These are phyloP conservation scores for Phytophthora foliorum DNA, from an alignment of 352 stramenopile genomes.

Conservation along the genomic window DNA sequence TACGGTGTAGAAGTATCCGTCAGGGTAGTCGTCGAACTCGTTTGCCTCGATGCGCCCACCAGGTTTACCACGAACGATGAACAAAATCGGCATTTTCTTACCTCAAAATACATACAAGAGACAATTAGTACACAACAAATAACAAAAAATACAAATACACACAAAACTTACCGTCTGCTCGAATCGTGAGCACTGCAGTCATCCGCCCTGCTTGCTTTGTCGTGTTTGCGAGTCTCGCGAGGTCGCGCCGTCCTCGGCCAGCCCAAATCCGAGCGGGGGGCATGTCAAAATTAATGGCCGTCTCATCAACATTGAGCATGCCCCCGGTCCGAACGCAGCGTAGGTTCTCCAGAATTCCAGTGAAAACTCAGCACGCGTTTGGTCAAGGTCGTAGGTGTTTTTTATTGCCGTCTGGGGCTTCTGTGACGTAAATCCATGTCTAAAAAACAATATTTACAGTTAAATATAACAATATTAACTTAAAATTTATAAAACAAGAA, in stretches of 20 bases:
- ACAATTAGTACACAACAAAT: too few species aligned
- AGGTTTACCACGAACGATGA: conserved; percentile 2
- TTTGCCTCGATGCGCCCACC: conserved; percentile 1
- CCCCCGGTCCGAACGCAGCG: background rate
- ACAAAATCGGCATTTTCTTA: conserved; percentile 6
- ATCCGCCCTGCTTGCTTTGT: background rate
- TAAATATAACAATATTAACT: background rate
- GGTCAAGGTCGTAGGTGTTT: background rate
- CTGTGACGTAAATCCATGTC: too few species aligned
- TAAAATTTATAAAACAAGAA: background rate
- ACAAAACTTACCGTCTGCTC: background rate
- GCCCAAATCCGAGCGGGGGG: conserved; percentile 3
- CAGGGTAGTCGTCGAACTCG: conserved; percentile 5
- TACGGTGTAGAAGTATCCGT: conserved; percentile 1
- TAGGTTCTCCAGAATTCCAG: conserved; percentile 5
- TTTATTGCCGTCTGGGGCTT: too few species aligned
- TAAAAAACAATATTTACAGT: too few species aligned
- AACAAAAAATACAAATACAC: conserved; percentile 8
- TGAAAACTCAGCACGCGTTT: conserved; percentile 1
- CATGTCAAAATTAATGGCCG: conserved; percentile 14
- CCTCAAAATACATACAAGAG: too few species aligned
- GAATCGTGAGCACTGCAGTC: background rate
- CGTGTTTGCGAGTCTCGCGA: background rate
- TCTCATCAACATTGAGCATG: conserved; percentile 11
- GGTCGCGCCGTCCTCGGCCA: background rate